These are phyloP conservation scores for Solanum rostratum DNA, from an alignment of 257 asterid species.

Conservation along the genomic window DNA sequence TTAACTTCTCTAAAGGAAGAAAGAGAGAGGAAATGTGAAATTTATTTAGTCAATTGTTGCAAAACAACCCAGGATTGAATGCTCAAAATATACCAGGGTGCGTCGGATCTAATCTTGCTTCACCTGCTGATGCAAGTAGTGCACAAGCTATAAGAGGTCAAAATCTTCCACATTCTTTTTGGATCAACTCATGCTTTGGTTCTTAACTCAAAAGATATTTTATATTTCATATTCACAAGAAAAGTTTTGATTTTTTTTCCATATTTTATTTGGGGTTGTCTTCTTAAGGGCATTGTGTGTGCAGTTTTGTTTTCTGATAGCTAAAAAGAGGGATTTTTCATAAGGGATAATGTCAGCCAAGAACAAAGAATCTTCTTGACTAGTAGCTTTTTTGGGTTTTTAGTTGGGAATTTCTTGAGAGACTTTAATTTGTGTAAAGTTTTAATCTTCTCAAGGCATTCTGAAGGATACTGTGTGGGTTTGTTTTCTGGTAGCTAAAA, in stretches of 20 bases:
- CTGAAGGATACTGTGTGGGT: not conserved
- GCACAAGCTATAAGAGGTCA: too few relatives aligned
- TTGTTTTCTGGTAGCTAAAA: not conserved
- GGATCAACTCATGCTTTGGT: too few relatives aligned
- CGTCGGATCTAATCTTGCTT: too few relatives aligned
- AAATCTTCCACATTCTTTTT: too few relatives aligned
- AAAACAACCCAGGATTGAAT: too few relatives aligned
- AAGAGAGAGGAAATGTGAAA: too few relatives aligned
- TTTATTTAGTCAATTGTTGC: too few relatives aligned
- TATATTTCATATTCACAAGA: too few relatives aligned
- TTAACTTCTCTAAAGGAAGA: too few relatives aligned
- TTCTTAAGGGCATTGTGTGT: not conserved
- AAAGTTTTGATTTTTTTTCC: not conserved
- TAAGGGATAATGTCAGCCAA: not conserved
- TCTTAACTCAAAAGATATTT: too few relatives aligned
- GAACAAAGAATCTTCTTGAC: not conserved
- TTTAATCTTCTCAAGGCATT: not conserved
- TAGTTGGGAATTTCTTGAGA: not conserved
- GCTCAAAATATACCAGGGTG: too few relatives aligned
- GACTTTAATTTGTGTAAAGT: not conserved
- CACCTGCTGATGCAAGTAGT: too few relatives aligned
- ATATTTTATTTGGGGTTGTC: not conserved
- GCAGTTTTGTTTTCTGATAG: not conserved
- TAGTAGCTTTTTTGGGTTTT: not conserved
- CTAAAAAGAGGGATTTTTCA: not conserved